Conservation (phyloP, 2,329 filamentous ascomycete genomes). For the Graphilbum sp. region DNA sequence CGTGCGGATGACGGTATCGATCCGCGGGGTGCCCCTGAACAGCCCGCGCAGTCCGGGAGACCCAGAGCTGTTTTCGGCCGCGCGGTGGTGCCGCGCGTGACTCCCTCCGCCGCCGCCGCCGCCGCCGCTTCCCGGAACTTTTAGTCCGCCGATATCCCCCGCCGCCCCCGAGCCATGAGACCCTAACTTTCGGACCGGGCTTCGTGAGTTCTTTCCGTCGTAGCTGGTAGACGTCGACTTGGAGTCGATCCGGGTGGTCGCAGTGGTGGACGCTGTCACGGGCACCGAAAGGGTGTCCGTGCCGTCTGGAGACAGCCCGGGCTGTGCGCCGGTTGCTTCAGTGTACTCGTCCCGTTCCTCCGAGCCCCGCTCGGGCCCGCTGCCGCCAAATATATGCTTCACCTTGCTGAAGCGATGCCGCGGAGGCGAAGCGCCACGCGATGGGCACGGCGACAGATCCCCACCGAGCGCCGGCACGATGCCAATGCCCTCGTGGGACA, state of each 20-base stretch:
- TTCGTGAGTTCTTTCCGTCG: background rate
- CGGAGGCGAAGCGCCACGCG: slow-evolving; percentile 45
- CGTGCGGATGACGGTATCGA: slow-evolving; percentile 53
- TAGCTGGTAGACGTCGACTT: background rate
- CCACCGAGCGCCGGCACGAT: slow-evolving; percentile 43
- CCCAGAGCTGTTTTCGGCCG: background rate
- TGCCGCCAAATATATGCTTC: slow-evolving; percentile 38
- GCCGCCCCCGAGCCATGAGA: slow-evolving; percentile 16
- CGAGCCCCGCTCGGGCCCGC: slow-evolving; percentile 24
- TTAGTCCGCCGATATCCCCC: no score
- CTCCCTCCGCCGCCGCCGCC: slow-evolving; percentile 15
- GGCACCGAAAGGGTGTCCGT: slow-evolving; percentile 13
- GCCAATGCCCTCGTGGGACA: slow-evolving; percentile 23
- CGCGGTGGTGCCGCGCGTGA: background rate
- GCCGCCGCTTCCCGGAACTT: no score
- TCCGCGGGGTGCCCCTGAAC: slow-evolving; percentile 44
- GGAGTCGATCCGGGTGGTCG: background rate
- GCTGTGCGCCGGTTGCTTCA: background rate
- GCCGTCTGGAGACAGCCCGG: slow-evolving; percentile 3
- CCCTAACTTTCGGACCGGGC: background rate
- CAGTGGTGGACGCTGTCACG: background rate
- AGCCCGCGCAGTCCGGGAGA: slow-evolving; percentile 45
- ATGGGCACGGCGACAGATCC: slow-evolving; percentile 46
- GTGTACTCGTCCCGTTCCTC: slow-evolving; percentile 13
- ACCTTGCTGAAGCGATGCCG: slow-evolving; percentile 42